phyloP scores from a whole-genome alignment of 306 rosid genomes.

The Castanopsis chinensis region DNA sequence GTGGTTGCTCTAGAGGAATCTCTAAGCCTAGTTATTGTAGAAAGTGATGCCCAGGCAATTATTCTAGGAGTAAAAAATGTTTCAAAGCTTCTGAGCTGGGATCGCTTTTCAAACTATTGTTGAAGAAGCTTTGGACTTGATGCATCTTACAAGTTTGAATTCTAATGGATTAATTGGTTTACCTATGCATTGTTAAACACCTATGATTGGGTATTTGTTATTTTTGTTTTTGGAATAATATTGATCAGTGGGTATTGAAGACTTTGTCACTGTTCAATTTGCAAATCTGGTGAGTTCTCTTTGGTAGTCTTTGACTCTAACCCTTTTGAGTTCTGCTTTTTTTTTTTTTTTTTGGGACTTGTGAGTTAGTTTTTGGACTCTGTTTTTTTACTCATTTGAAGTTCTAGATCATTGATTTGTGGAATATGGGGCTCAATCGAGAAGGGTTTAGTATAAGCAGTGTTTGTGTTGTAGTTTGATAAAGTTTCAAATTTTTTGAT shows the following conservation, averaged over 20 bases:
- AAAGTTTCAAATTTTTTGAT: constrained; percentile 16
- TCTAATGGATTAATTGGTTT: too few species aligned
- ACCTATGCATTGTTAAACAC: too few species aligned
- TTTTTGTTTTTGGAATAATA: neutral
- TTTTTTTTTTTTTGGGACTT: neutral
- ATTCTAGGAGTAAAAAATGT: too few species aligned
- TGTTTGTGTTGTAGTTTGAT: constrained; percentile 8
- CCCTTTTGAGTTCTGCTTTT: neutral
- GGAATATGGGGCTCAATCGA: constrained; percentile 47
- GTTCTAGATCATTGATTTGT: constrained; percentile 54
- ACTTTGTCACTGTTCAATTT: constrained; percentile 33
- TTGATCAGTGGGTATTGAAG: constrained; percentile 24
- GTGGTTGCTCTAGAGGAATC: too few species aligned
- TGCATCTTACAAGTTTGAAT: too few species aligned
- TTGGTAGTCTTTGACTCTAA: constrained; percentile 12
- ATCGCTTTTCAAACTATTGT: too few species aligned
- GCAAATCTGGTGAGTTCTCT: constrained; percentile 33
- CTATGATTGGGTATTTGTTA: constrained; percentile 26
- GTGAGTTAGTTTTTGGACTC: neutral
- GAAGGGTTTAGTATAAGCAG: neutral
- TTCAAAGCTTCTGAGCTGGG: too few species aligned
- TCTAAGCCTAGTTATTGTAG: too few species aligned
- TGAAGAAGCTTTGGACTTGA: too few species aligned
- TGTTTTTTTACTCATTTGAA: constrained; percentile 9
- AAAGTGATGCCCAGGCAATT: too few species aligned